Evolutionary conservation across 306 rosid genomes (phyloP).

Genomic region (Urtica urens): DNA sequence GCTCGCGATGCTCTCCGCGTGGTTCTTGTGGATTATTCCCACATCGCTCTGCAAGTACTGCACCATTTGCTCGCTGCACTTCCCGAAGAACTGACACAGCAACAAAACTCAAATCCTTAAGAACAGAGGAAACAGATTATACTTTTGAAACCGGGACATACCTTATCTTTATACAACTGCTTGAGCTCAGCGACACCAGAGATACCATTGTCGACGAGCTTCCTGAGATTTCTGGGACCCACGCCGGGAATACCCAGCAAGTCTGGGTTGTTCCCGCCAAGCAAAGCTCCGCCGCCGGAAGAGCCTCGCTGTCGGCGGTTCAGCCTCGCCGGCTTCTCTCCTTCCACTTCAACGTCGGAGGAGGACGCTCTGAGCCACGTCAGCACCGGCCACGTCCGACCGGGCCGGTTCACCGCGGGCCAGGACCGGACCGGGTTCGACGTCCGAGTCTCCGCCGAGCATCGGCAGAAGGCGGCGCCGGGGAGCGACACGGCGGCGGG

Average conservation of each 20-base stretch:
- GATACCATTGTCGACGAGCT: conserved; percentile 74
- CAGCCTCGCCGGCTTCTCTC: conserved; percentile 25
- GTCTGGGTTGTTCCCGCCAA: conserved; percentile 64
- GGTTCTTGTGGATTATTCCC: conserved; percentile 92
- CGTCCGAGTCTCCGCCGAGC: conserved; percentile 14
- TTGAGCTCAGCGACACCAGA: conserved; percentile 83
- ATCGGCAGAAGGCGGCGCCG: conserved; percentile 19
- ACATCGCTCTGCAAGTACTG: conserved; percentile 81
- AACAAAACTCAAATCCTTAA: conserved; percentile 3
- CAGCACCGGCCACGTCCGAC: conserved; percentile 17
- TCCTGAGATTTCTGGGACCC: conserved; percentile 81
- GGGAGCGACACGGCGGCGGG: conserved; percentile 20
- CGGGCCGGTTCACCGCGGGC: conserved; percentile 29
- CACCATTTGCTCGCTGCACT: conserved; percentile 79
- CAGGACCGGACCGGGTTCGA: conserved; percentile 26
- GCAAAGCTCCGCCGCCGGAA: conserved; percentile 18
- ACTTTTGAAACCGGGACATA: conserved; percentile 7
- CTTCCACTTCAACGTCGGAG: conserved; percentile 22
- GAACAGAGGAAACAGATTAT: not conserved
- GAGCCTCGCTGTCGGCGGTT: conserved; percentile 47
- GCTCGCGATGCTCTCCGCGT: conserved; percentile 86
- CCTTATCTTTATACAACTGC: conserved; percentile 85
- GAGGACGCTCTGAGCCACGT: conserved; percentile 33
- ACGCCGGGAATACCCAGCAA: conserved; percentile 90
- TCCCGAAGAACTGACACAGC: conserved; percentile 63